A percentile compares a stretch with the other conserved stretches of the same genome.
Evolutionary conservation across 129 eudicot genomes (phyloP).

Genomic region (Oenanthe sinensis): DNA sequence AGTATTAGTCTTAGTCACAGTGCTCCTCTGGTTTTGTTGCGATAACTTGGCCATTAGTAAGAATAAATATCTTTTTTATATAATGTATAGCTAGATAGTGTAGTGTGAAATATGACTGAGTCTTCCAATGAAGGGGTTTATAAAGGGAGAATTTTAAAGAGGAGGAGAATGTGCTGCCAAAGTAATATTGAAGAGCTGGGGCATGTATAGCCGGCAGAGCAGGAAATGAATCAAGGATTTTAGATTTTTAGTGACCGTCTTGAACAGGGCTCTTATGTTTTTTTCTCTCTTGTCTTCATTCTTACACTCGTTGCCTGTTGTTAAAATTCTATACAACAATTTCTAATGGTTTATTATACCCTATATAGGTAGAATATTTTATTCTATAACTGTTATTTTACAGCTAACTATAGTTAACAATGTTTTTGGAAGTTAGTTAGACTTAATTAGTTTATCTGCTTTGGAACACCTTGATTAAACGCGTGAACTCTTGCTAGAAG

Average conservation of each 20-base stretch:
- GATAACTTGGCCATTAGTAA: conserved; percentile 39
- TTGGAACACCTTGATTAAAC: neutral
- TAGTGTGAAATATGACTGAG: conserved; percentile 25
- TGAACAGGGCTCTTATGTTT: conserved; percentile 14
- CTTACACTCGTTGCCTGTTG: conserved; percentile 17
- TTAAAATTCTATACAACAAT: conserved; percentile 5
- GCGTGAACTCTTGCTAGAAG: neutral
- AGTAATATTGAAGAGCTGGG: neutral
- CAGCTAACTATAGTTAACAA: conserved; percentile 8
- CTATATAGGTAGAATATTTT: neutral
- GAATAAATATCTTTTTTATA: neutral
- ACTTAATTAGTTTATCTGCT: neutral
- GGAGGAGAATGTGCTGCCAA: conserved; percentile 29
- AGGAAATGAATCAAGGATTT: neutral
- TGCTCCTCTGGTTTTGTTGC: conserved; percentile 37
- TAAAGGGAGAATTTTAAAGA: conserved; percentile 17
- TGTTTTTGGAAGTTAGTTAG: conserved; percentile 15
- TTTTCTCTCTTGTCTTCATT: conserved; percentile 33
- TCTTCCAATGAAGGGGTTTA: conserved; percentile 29
- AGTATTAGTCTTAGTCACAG: conserved; percentile 4
- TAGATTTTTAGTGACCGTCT: conserved; percentile 48
- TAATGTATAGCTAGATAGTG: conserved; percentile 20
- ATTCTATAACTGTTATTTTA: no score
- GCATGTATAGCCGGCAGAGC: conserved; percentile 41
- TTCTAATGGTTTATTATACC: neutral